A percentile compares a stretch with the other conserved stretches of the same genome.
Conservation (phyloP, 148 eudicot genomes). For the Pharnaceum exiguum region DNA sequence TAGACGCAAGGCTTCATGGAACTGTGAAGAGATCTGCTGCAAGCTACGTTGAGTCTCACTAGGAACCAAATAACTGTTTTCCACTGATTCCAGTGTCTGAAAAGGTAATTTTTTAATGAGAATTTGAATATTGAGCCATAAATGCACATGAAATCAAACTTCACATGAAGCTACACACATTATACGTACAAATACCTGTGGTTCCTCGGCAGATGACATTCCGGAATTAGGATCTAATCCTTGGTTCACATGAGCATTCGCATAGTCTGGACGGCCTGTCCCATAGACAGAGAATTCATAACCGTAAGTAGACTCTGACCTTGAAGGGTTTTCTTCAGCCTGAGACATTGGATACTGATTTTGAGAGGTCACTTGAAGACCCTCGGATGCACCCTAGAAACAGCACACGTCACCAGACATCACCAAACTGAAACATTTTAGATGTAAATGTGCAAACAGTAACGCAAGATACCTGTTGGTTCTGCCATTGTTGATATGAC, state of each 20-base stretch:
- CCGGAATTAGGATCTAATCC: constrained; percentile 36
- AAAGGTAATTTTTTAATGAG: constrained; percentile 2
- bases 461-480: constrained; percentile 50
- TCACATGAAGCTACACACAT: not conserved
- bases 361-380: constrained; percentile 35
- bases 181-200: constrained; percentile 35
- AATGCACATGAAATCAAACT: not conserved
- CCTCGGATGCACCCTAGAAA: constrained; percentile 53
- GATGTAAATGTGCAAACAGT: not conserved
- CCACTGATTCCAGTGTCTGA: constrained; percentile 44
- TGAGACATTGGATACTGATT: constrained; percentile 42
- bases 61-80: constrained; percentile 32
- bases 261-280: constrained; percentile 39
- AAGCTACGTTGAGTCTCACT: constrained; percentile 54
- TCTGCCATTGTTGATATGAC: constrained; percentile 63
- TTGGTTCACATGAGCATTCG: constrained; percentile 35
- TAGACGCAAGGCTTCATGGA: constrained; percentile 58
- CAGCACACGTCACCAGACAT: constrained; percentile 8
- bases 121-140: not conserved
- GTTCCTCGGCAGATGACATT: constrained; percentile 36
- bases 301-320: constrained; percentile 40
- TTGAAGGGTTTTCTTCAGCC: constrained; percentile 41
- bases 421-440: constrained; percentile 3
- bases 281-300: constrained; percentile 62
- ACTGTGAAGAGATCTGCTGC: constrained; percentile 80